These are phyloP conservation scores for Gyromitra esculenta DNA, from an alignment of 2,329 filamentous ascomycete genomes.

Conservation along the genomic window DNA sequence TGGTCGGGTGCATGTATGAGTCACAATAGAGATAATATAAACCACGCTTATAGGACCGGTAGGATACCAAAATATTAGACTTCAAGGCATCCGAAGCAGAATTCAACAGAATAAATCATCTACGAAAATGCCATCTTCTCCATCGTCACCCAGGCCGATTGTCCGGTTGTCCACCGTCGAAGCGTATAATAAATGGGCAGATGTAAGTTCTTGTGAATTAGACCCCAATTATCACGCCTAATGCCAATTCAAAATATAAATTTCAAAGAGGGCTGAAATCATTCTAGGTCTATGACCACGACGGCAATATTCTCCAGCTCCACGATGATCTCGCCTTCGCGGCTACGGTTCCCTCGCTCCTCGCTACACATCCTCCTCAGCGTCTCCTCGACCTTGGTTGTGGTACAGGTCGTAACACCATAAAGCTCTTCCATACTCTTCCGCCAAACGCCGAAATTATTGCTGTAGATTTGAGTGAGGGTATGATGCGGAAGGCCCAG, in stretches of 20 bases:
- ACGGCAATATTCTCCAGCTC: slow-evolving; percentile 73
- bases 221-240: too few species aligned
- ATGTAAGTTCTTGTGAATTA: slow-evolving; percentile 16
- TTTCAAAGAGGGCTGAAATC: neutral
- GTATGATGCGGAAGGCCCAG: slow-evolving; percentile 69
- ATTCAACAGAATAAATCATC: neutral
- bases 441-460: slow-evolving; percentile 61
- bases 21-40: neutral
- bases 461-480: slow-evolving; percentile 68
- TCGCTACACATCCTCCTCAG: slow-evolving; percentile 58
- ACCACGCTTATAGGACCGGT: neutral
- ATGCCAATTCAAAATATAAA: neutral
- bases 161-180: slow-evolving; percentile 30
- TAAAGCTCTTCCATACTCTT: slow-evolving; percentile 63
- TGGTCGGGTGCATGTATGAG: neutral
- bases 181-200: slow-evolving; percentile 45
- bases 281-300: slow-evolving; percentile 69
- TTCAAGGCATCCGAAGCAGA: neutral
- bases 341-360: slow-evolving; percentile 63
- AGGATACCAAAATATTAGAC: neutral
- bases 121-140: neutral
- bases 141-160: slow-evolving; percentile 7
- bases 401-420: slow-evolving; percentile 72
- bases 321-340: slow-evolving; percentile 70
- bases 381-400: slow-evolving; percentile 71